phyloP scores from a whole-genome alignment of 495 filamentous ascomycete species.

The Pyronema domesticum region DNA sequence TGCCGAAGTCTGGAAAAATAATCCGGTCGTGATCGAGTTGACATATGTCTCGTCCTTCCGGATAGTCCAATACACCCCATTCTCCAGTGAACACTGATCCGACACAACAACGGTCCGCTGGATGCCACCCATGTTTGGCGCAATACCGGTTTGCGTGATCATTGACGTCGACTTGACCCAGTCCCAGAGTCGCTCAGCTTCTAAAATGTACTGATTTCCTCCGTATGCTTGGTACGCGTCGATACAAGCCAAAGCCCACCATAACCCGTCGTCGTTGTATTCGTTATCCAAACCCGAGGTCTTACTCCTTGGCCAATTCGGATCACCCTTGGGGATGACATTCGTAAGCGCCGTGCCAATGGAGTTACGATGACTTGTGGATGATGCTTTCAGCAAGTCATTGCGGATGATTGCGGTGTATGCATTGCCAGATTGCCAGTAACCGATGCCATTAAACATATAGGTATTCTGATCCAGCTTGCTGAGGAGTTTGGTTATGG shows the following conservation, averaged over 20 bases:
- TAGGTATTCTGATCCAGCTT: neutral
- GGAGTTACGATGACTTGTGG: neutral
- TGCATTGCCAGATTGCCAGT: slow-evolving; percentile 1
- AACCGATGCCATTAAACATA: neutral
- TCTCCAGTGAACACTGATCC: neutral
- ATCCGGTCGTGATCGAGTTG: slow-evolving; percentile 2
- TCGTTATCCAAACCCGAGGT: neutral
- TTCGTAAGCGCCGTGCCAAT: neutral
- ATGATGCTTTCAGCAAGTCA: neutral
- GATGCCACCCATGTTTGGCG: slow-evolving; percentile 5
- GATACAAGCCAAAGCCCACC: slow-evolving; percentile 1
- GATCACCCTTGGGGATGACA: neutral
- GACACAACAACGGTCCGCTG: neutral
- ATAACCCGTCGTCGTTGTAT: slow-evolving; percentile 2
- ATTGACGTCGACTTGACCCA: slow-evolving; percentile 3
- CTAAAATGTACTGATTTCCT: neutral
- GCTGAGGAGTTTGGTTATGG: neutral
- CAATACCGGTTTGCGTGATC: slow-evolving; percentile 2
- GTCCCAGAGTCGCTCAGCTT: neutral
- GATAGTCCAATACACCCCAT: slow-evolving; percentile 1
- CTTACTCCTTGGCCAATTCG: neutral
- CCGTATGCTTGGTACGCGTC: neutral
- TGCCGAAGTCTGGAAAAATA: neutral
- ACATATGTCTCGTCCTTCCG: slow-evolving; percentile 1
- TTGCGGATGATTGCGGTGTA: neutral